Percentiles rank a stretch among this genome's conserved stretches.
These are phyloP conservation scores for Monoraphidium neglectum DNA, from an alignment of 139 green algal species.

Conservation along the genomic window DNA sequence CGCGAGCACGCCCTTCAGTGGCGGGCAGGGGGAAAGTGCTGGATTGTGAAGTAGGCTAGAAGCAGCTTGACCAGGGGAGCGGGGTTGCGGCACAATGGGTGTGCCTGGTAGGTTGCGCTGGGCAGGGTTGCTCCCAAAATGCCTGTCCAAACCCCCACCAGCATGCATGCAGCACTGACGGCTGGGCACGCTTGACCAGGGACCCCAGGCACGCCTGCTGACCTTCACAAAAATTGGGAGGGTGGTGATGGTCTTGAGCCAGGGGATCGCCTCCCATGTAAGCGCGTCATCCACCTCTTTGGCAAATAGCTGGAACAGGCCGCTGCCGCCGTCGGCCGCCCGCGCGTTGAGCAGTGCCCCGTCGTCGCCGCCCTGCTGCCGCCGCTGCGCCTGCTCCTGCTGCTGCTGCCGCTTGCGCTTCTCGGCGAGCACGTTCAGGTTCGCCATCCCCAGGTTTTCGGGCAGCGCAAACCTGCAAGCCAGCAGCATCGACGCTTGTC, in stretches of 20 bases:
- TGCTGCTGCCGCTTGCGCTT: background rate
- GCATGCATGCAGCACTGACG: background rate
- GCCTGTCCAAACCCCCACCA: background rate
- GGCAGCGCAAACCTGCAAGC: conserved; percentile 57
- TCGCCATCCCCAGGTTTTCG: conserved; percentile 52
- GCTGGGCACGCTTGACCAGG: background rate
- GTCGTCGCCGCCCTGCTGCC: background rate
- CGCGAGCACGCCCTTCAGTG: conserved; percentile 75
- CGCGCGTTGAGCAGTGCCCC: conserved; percentile 15
- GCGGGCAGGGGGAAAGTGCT: too few relatives aligned
- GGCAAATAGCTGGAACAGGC: conserved; percentile 52
- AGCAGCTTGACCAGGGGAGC: too few relatives aligned
- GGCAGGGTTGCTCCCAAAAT: too few relatives aligned
- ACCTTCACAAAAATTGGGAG: conserved; percentile 90
- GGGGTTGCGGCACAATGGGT: too few relatives aligned
- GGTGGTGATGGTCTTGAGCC: conserved; percentile 71
- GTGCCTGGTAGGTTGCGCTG: too few relatives aligned
- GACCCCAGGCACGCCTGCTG: background rate
- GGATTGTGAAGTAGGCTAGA: too few relatives aligned
- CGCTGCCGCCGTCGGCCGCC: conserved; percentile 30
- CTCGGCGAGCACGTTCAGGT: conserved; percentile 38
- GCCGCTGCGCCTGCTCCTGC: background rate
- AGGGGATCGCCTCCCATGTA: conserved; percentile 78
- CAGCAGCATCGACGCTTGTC: background rate
- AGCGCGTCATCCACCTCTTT: conserved; percentile 53